Percentiles rank a stretch among this genome's conserved stretches.
These are phyloP conservation scores for Microbotryomycetes sp. DNA, from an alignment of 1,284 basidiomycete genomes.

Conservation along the genomic window DNA sequence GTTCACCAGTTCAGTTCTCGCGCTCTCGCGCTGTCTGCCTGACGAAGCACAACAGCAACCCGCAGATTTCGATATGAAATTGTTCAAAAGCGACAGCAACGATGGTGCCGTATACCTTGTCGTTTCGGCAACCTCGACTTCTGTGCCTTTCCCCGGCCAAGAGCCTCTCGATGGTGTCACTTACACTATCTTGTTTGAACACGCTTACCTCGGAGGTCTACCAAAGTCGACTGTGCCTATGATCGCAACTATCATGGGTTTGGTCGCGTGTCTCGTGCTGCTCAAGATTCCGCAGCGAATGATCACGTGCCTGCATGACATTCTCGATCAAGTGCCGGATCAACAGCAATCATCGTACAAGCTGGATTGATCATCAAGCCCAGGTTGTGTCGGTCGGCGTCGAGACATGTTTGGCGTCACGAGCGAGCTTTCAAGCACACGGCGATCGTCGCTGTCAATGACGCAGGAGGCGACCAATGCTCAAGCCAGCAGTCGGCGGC, in stretches of 20 bases:
- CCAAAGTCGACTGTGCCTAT: background rate
- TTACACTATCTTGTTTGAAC: slow-evolving; percentile 5
- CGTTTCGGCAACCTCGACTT: background rate
- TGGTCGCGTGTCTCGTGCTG: background rate
- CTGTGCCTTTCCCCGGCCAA: background rate
- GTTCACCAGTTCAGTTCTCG: background rate
- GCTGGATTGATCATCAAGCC: background rate
- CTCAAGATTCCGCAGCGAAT: background rate
- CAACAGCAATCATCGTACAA: no score
- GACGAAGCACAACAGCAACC: background rate
- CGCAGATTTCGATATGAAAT: slow-evolving; percentile 1
- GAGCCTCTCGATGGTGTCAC: background rate
- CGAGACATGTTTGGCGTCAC: no score
- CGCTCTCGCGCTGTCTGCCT: background rate
- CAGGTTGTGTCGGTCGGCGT: no score
- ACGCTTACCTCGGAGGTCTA: background rate
- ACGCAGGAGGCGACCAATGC: background rate
- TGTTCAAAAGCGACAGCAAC: background rate
- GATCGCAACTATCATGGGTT: background rate
- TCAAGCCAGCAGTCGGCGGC: background rate
- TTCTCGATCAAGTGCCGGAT: no score
- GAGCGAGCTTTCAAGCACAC: no score
- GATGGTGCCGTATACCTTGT: background rate
- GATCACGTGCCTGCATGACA: background rate
- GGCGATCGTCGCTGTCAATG: background rate